Evolutionary conservation across 257 asterid species (phyloP), one percentile per base, ranked within the genome.

Genomic region (Lithospermum erythrorhizon): DNA sequence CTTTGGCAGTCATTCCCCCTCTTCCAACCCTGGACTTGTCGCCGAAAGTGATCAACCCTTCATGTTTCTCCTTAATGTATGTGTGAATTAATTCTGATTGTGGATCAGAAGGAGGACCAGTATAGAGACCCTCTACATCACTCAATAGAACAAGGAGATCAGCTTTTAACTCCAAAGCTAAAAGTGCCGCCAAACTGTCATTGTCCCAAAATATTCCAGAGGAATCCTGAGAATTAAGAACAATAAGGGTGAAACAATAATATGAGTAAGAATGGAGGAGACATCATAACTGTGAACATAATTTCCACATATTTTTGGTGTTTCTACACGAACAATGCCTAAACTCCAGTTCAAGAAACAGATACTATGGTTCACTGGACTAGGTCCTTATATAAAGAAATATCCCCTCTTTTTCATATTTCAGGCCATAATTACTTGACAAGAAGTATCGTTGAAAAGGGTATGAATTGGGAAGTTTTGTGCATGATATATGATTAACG

Each of bases 1-100:
- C 96, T 76, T 87, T 85, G 45, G 96, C 94, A 19, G 87, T 78
- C 96, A 87, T 87, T 11, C 96, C 96, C 20, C 96, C 96, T 72
- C 96, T 74, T 64, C 96, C 96, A 32, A 87, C 90, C 72, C 96
- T 79, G 37, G 96, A 87, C 76, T 87, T 87, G 76, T 87, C 94
- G 48, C 96, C 96, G 53, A 87, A 87, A 37, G 85, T 81, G 59
- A 87, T 79, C 62, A 66, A 63, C 15, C 82, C 80, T 68, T 81
- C 83, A 27, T 84, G 85, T 61, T 61, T 79, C 68, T 82, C 81
- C 61, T 83, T 87, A 23, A 79, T 47, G 57, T 87, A 87, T 17
- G 96, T 87, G 29, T 72, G 70, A 71, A 87, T 81, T 54, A 87
- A 60, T 79, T 78, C 64, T 57, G 96, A 87, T 19, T 68, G 80